These are phyloP conservation scores for sorghum (Sorghum bicolor) DNA, from an alignment of 176 grass and related monocot species.

Conservation along the genomic window DNA sequence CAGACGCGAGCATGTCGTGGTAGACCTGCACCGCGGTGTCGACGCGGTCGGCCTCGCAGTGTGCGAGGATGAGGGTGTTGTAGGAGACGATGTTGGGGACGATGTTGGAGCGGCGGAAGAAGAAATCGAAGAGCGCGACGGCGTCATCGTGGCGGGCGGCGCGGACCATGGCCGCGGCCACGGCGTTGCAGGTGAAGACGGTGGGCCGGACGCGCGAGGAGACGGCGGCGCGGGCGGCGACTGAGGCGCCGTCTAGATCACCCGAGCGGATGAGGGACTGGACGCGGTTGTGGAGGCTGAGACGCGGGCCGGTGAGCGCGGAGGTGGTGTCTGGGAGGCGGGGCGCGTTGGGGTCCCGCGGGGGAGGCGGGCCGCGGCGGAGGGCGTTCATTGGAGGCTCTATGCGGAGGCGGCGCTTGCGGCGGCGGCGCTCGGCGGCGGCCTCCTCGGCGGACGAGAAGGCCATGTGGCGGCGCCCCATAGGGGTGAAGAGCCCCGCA, in stretches of 20 bases:
- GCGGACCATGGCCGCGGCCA: slow-evolving; percentile 42
- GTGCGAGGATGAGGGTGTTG: slow-evolving; percentile 49
- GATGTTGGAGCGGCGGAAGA: slow-evolving; percentile 49
- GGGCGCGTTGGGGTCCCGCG: slow-evolving; percentile 18
- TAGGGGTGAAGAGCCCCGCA: background rate
- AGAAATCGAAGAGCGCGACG: slow-evolving; percentile 44
- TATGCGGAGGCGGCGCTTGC: slow-evolving; percentile 36
- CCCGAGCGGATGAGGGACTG: slow-evolving; percentile 31
- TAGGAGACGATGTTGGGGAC: slow-evolving; percentile 66
- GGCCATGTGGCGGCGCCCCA: slow-evolving; percentile 23
- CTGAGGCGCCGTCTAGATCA: slow-evolving; percentile 9
- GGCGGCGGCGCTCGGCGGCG: slow-evolving; percentile 53
- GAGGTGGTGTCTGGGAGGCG: slow-evolving; percentile 34
- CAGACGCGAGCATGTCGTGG: slow-evolving; percentile 31
- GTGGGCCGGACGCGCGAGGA: slow-evolving; percentile 48
- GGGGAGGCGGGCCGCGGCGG: slow-evolving; percentile 20
- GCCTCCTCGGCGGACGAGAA: slow-evolving; percentile 32
- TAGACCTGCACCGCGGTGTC: slow-evolving; percentile 48
- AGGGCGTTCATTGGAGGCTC: slow-evolving; percentile 49
- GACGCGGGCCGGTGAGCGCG: slow-evolving; percentile 17
- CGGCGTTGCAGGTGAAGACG: slow-evolving; percentile 68
- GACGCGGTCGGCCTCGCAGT: slow-evolving; percentile 34
- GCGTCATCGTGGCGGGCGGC: slow-evolving; percentile 39
- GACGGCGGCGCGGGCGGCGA: slow-evolving; percentile 29
- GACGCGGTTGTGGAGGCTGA: slow-evolving; percentile 32